Percentiles rank a stretch among this genome's conserved stretches.
Conservation (phyloP, 2,329 filamentous ascomycete species). For the Ceratocystis albifundus region DNA sequence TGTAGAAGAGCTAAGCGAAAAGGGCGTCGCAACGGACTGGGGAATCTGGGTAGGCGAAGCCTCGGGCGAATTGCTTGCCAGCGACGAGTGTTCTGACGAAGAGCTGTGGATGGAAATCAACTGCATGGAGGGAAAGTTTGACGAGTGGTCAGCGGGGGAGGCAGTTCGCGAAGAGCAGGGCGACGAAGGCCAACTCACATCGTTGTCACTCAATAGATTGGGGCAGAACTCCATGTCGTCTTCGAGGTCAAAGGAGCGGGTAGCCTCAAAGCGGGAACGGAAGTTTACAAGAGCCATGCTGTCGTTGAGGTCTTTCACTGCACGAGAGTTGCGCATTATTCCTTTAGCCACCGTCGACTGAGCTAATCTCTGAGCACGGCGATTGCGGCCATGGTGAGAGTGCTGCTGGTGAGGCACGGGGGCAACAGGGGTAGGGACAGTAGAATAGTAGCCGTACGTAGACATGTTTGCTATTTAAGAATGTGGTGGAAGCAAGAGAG, state of each 20-base stretch:
- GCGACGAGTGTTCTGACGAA: constrained; percentile 88
- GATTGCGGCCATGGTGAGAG: constrained; percentile 73
- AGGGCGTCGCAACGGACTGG: constrained; percentile 62
- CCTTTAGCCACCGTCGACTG: constrained; percentile 51
- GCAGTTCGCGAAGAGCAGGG: constrained; percentile 23
- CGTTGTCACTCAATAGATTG: constrained; percentile 78
- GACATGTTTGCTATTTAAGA: constrained; percentile 40
- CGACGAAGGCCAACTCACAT: constrained; percentile 50
- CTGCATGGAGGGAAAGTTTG: constrained; percentile 37
- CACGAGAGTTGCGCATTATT: constrained; percentile 74
- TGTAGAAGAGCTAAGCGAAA: constrained; percentile 54
- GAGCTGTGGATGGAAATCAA: constrained; percentile 83
- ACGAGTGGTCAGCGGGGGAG: constrained; percentile 29
- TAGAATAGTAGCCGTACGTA: constrained; percentile 51
- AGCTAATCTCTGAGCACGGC: constrained; percentile 68
- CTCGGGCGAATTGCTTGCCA: constrained; percentile 88
- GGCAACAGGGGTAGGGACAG: constrained; percentile 41
- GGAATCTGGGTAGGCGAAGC: constrained; percentile 84
- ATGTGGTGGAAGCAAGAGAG: constrained; percentile 24
- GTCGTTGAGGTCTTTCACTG: constrained; percentile 58
- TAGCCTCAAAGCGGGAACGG: constrained; percentile 79
- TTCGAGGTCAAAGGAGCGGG: constrained; percentile 86
- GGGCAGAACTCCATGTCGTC: constrained; percentile 96
- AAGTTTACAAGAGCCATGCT: constrained; percentile 65
- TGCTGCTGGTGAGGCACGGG: constrained; percentile 48